Evolutionary conservation across 2,329 filamentous ascomycete genomes (phyloP).

Genomic region (Helotiales sp.): DNA sequence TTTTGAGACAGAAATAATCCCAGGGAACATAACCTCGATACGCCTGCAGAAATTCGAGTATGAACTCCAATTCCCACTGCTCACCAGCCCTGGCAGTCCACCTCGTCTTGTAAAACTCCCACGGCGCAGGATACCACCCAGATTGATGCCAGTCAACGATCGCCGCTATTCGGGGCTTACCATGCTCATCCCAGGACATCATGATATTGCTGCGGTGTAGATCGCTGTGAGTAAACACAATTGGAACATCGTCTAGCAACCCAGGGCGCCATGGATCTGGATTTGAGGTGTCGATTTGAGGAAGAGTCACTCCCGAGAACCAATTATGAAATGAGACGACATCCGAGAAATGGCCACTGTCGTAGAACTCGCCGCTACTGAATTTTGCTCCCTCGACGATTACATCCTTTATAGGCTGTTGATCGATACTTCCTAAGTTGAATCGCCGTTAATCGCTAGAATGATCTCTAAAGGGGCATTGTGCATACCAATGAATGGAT

Average conservation of each 20-base stretch:
- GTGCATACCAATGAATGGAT: constrained; percentile 10
- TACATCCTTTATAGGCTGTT: constrained; percentile 4
- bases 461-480: neutral
- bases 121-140: constrained; percentile 13
- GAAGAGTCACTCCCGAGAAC: neutral
- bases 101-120: constrained; percentile 12
- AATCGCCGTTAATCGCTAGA: neutral
- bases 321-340: constrained; percentile 5
- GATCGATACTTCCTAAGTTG: constrained; percentile 5
- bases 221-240: constrained; percentile 13
- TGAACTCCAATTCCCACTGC: constrained; percentile 9
- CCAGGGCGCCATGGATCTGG: constrained; percentile 3
- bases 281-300: neutral
- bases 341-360: neutral
- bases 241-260: constrained; percentile 1
- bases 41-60: constrained; percentile 7
- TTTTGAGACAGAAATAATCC: neutral
- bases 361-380: too few species aligned
- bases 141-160: constrained; percentile 16
- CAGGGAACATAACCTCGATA: constrained; percentile 3
- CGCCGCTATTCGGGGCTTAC: neutral
- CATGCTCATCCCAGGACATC: constrained; percentile 2
- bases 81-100: neutral
- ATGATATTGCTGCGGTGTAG: constrained; percentile 12
- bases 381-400: neutral